phyloP scores from a whole-genome alignment of 441 rosid species.

The Gossypium schwendimanii region DNA sequence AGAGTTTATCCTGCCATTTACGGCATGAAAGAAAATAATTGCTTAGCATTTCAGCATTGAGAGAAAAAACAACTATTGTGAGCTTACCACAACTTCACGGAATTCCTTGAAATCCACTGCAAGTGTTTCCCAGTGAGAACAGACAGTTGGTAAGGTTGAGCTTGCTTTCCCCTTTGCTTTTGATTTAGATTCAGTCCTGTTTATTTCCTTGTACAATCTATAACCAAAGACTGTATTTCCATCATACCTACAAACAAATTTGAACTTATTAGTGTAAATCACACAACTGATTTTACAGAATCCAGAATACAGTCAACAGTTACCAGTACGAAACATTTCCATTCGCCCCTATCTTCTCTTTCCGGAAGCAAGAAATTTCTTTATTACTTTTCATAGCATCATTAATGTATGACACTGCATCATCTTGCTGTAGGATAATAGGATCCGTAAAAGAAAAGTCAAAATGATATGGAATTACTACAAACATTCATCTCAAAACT shows the following conservation, averaged over 20 bases:
- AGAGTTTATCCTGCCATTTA: slow-evolving; percentile 52
- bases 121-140: slow-evolving; percentile 61
- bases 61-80: slow-evolving; percentile 13
- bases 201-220: slow-evolving; percentile 63
- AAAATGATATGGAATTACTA: slow-evolving; percentile 4
- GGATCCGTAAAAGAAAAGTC: slow-evolving; percentile 10
- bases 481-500: slow-evolving; percentile 11
- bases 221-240: slow-evolving; percentile 56
- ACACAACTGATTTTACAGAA: slow-evolving; percentile 11
- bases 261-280: slow-evolving; percentile 11
- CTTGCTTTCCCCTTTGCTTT: slow-evolving; percentile 30
- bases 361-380: slow-evolving; percentile 40
- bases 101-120: slow-evolving; percentile 73
- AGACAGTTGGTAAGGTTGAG: slow-evolving; percentile 21
- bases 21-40: slow-evolving; percentile 15
- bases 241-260: slow-evolving; percentile 47
- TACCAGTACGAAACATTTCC: slow-evolving; percentile 77
- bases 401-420: slow-evolving; percentile 44
- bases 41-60: slow-evolving; percentile 8
- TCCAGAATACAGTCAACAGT: slow-evolving; percentile 15
- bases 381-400: slow-evolving; percentile 42
- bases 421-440: slow-evolving; percentile 55
- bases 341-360: slow-evolving; percentile 54
- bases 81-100: slow-evolving; percentile 44
- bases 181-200: slow-evolving; percentile 19